Percentiles rank a stretch among this genome's conserved stretches.
Conservation (phyloP, 768 basidiomycete genomes). For the Boletus tomentosulus region DNA sequence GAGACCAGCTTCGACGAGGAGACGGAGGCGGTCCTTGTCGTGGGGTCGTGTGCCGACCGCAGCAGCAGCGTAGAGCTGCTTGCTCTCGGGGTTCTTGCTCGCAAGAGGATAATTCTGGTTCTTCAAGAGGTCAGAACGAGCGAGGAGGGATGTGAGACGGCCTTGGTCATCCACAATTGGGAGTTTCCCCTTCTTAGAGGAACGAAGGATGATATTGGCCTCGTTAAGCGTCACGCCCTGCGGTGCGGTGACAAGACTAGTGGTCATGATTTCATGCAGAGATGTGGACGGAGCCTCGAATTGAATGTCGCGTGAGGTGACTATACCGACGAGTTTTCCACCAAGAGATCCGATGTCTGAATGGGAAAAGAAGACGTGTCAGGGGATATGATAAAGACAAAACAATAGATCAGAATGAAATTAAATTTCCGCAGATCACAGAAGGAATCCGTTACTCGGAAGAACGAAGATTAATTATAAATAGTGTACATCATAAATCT, state of each 20-base stretch:
- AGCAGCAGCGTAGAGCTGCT: slow-evolving; percentile 95
- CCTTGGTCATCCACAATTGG: slow-evolving; percentile 72
- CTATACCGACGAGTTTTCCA: slow-evolving; percentile 92
- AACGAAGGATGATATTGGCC: slow-evolving; percentile 91
- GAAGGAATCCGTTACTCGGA: slow-evolving; percentile 65
- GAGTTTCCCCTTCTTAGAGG: slow-evolving; percentile 97
- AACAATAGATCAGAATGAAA: slow-evolving; percentile 16
- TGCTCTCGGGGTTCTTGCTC: slow-evolving; percentile 83
- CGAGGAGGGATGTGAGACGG: slow-evolving; percentile 76
- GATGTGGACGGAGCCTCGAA: slow-evolving; percentile 67
- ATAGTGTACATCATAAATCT: slow-evolving; percentile 42
- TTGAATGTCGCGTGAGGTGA: slow-evolving; percentile 94
- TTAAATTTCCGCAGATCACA: slow-evolving; percentile 67
- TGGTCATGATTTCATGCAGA: slow-evolving; percentile 89
- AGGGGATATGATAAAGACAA: slow-evolving; percentile 12
- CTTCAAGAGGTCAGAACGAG: slow-evolving; percentile 95
- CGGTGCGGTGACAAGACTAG: slow-evolving; percentile 76
- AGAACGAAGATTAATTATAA: slow-evolving; percentile 82
- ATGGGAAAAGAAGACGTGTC: slow-evolving; percentile 12
- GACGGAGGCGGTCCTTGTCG: slow-evolving; percentile 77
- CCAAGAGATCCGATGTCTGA: slow-evolving; percentile 83
- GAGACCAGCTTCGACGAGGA: slow-evolving; percentile 90
- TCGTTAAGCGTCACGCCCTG: slow-evolving; percentile 87
- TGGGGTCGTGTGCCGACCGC: slow-evolving; percentile 90
- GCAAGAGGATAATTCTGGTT: slow-evolving; percentile 96